Base-by-base conservation (phyloP, 192 early-diverging fungal genomes). In the Backusella sp. region DNA sequence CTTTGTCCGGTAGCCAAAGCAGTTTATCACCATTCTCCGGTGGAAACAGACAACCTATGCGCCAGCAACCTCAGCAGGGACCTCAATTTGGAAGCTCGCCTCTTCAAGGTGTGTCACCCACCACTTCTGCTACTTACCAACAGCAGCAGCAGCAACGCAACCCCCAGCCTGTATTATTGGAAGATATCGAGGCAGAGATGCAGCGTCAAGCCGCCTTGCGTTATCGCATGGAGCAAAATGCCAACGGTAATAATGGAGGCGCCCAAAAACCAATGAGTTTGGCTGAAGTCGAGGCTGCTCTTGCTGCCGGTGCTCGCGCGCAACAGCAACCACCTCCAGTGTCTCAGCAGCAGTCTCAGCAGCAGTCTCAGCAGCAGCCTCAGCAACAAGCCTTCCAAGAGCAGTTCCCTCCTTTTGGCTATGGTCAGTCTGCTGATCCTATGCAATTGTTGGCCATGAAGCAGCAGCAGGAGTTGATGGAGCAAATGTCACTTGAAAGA, bases 281-380 rank as follows among this genome's bases (percentile, higher is more conserved):
- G 82, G 93, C 87, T 6, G 93, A 94, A 65, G 84, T 94, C 0
- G 93, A 94, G 75, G 88, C 91, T 52, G 84, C 90, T 3, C 28
- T 93, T 78, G 26, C 80, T 1, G 70, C 71, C 17, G 73, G 44
- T 42, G 23, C 65, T 0, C 62, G 32, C 5, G 53, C 44, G 26
- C 75, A 76, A 15, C 77, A 78, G 1, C 56, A 66, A 15, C 78
- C 37, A 19, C 1, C 42, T 46, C 39, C 34, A 4, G 56, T 28
- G 11, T 26, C 56, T 6, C 68, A 80, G 14, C 77, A 80, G 7
- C 77, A 78, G 19, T n/a, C n/a, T n/a, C 77, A 73, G 12, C 76
- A 39, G 9, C 37, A 73, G 11, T 11, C 56, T 6, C 68, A 80
- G 14, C 77, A 80, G 12, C 76, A 39, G 9, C 37, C 37, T 39